phyloP scores from a whole-genome alignment of 2,329 filamentous ascomycete genomes.

The Emmonsia crescens region DNA sequence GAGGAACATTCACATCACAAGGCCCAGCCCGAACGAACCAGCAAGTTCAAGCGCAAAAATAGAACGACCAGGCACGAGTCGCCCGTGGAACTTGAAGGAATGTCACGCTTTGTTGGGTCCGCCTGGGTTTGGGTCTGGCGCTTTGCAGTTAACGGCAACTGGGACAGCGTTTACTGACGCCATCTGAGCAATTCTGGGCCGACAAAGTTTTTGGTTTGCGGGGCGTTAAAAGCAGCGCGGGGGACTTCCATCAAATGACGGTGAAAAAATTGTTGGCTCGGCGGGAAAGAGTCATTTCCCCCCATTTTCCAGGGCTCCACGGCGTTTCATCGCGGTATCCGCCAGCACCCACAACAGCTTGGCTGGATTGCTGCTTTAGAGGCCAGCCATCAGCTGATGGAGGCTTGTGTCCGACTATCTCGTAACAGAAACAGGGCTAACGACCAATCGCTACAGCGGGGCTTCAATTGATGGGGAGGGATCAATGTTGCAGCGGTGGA shows the following conservation, averaged over 20 bases:
- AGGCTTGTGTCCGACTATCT: slow-evolving; percentile 8
- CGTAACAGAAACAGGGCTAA: slow-evolving; percentile 28
- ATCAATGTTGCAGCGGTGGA: background rate
- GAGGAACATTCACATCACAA: background rate
- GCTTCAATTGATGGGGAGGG: background rate
- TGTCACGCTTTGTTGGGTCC: background rate
- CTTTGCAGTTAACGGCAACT: slow-evolving; percentile 17
- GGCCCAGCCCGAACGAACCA: background rate
- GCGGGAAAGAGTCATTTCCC: background rate
- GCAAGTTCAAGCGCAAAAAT: background rate
- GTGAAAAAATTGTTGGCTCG: background rate
- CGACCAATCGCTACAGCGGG: slow-evolving; percentile 20
- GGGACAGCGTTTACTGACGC: background rate
- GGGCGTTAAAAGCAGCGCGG: slow-evolving; percentile 1
- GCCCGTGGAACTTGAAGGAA: background rate
- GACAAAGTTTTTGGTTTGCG: background rate
- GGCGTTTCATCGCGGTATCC: background rate
- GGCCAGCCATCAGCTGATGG: background rate
- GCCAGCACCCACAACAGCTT: background rate
- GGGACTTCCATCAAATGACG: background rate
- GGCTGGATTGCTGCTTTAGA: background rate
- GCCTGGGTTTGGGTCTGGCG: too few species aligned
- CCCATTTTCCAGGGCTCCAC: background rate
- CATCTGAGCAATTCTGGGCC: background rate
- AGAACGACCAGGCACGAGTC: background rate